Evolutionary conservation across 768 basidiomycete genomes (phyloP), one percentile per base, ranked within the genome.

Genomic region (Boletus pseudo-olivaceus): DNA sequence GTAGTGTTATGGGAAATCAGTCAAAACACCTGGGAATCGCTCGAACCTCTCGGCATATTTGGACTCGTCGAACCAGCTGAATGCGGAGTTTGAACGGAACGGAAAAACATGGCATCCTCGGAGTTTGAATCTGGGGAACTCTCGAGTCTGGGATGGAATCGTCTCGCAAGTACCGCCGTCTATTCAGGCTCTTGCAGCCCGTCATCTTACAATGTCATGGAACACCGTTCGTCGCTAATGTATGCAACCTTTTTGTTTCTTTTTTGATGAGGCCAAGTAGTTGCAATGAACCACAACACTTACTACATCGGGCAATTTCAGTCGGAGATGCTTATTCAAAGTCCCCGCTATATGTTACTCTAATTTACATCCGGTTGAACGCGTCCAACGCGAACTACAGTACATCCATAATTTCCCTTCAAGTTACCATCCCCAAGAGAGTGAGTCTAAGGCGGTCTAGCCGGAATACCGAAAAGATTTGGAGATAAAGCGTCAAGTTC

Each of bases 11-110:
- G 58, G 47, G 51, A 42, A 47, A 47, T 11, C 10, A 12, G 37
- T 33, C 33, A 47, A 45, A 42, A 37, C 35, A 54, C 39, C 61
- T 61, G 64, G 54, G 65, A 64, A 66, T 32, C 29, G 46, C 26
- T 41, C 33, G n/a, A 53, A 34, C 47, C 38, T 27, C 53, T 54
- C 60, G 46, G 37, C 60, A 60, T 57, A 57, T 66, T 54, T 54
- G 55, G 53, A 40, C 46, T 12, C 26, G 20, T 51, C 43, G 56
- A 56, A 49, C 54, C 54, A 47, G 6, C 9, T 45, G 45, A 38
- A 43, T 23, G 17, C 61, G 62, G 61, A 60, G 61, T 47, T 43
- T 41, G n/a, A 62, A 60, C 27, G 27, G n/a, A 14, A n/a, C 30
- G 27, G 10, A 50, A 49, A n/a, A n/a, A n/a, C n/a, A n/a, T n/a